Base-by-base conservation (phyloP, 495 filamentous ascomycete genomes). In the Letharia columbiana region DNA sequence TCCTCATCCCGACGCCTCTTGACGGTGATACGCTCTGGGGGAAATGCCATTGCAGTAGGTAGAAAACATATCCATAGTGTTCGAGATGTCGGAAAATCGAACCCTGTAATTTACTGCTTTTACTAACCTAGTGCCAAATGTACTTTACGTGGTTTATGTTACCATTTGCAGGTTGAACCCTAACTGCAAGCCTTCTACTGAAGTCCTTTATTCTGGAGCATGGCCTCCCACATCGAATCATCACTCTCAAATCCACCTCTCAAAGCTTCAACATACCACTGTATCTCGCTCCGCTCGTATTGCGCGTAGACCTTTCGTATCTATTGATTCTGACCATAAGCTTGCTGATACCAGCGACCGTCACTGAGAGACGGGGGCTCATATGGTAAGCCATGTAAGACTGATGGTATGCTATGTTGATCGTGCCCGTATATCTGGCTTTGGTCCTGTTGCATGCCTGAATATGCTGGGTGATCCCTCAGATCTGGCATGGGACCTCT, bases 1-100 rank as follows among this genome's bases (percentile, higher is more conserved):
- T 84, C 82, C 66, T 84, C 82, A 54, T 82, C 80, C 31, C 80
- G 79, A n/a, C 80, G 80, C 28, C 82, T 77, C 71, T 84, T 84
- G 71, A 84, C 80, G 12, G 77, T 80, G 54, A 84, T 81, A 31
- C 80, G 80, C 66, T 84, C 82, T 41, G 81, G 82, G 44, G 80
- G 81, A 47, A 81, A 70, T 31, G 77, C 58, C 81, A 83, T 75
- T 28, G 39, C 56, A 18, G 4, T 60, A 23, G 28, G 23, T 49
- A 47, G n/a, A 33, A 54, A 4, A 28, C 23, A 52, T 1, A 52
- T 28, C 8, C 10, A 28, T 23, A n/a, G 49, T 28, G 49, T 52
- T 28, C 23, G 49, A 52, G 6, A 4, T 52, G 20, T 23, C 7
- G 23, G 23, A 28, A 28, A 28, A 28, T 28, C 23, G 23, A 28